A percentile compares a stretch with the other conserved stretches of the same genome.
These are phyloP conservation scores for Gynochthodes officinalis DNA, from an alignment of 257 asterid species.

Conservation along the genomic window DNA sequence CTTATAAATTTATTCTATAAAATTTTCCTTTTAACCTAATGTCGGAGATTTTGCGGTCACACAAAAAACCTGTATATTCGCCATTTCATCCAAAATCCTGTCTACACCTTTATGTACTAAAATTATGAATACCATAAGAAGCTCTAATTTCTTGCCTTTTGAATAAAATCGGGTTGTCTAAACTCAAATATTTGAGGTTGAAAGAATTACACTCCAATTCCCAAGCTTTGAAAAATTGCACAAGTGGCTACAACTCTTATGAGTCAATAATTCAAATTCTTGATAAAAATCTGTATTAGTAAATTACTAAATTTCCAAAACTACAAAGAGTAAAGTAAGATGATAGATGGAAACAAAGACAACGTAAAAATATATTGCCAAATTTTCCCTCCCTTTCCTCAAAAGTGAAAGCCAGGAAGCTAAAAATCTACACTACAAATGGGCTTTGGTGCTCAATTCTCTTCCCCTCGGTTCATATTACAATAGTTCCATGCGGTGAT, in stretches of 20 bases:
- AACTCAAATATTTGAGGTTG: background rate
- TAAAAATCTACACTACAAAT: background rate
- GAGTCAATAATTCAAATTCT: background rate
- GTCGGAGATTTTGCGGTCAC: too few relatives aligned
- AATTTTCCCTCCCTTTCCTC: background rate
- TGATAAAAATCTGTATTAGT: background rate
- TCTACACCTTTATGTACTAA: background rate
- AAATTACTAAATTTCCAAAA: background rate
- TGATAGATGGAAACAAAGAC: background rate
- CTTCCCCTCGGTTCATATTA: background rate
- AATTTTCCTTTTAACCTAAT: too few relatives aligned
- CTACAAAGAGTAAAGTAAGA: background rate
- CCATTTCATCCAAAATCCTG: too few relatives aligned
- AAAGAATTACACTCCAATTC: background rate
- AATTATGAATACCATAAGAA: background rate
- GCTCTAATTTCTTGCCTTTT: background rate
- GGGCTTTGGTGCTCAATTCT: background rate
- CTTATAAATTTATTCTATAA: too few relatives aligned
- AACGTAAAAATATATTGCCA: background rate
- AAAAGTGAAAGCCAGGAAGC: background rate
- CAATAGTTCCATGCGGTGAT: too few relatives aligned
- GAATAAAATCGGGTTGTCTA: background rate
- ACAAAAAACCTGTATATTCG: too few relatives aligned
- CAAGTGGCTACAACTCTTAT: background rate
- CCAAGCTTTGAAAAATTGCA: background rate